phyloP scores from a whole-genome alignment of 345 rosid genomes.

The Citrus hindsii region DNA sequence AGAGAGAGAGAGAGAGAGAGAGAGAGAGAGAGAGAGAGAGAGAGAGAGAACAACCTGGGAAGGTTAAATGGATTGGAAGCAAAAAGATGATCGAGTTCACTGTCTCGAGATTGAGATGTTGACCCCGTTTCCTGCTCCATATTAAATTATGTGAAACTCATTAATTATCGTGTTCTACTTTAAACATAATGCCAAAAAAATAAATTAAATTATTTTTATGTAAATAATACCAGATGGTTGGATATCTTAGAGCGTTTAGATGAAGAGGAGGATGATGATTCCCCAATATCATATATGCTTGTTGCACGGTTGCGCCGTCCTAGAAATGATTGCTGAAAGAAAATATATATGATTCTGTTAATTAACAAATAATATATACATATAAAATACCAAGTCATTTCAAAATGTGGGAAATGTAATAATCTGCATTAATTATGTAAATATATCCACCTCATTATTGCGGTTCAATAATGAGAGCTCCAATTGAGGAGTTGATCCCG shows the following conservation, averaged over 20 bases:
- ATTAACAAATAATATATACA: not conserved
- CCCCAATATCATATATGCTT: slow-evolving; percentile 9
- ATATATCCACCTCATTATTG: not conserved
- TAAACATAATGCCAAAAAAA: not conserved
- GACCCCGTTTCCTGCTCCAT: not conserved
- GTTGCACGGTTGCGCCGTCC: not conserved
- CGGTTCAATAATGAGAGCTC: not conserved
- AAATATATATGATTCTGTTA: not conserved
- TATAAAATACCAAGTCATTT: no score
- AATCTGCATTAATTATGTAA: no score
- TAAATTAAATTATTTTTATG: no score
- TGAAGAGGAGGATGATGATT: slow-evolving; percentile 14
- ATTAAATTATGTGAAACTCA: not conserved
- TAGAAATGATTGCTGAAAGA: not conserved
- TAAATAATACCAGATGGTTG: not conserved
- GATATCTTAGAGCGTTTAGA: slow-evolving; percentile 29
- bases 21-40: no score
- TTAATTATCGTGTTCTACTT: not conserved
- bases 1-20: no score
- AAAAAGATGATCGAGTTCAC: not conserved
- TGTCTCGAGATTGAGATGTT: not conserved
- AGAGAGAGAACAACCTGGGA: not conserved
- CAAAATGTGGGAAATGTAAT: no score
- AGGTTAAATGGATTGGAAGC: not conserved
- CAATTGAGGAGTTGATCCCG: not conserved